Percentiles rank a stretch among this genome's conserved stretches.
These are phyloP conservation scores for Emergomyces africanus DNA, from an alignment of 2,329 filamentous ascomycete species.

Conservation along the genomic window DNA sequence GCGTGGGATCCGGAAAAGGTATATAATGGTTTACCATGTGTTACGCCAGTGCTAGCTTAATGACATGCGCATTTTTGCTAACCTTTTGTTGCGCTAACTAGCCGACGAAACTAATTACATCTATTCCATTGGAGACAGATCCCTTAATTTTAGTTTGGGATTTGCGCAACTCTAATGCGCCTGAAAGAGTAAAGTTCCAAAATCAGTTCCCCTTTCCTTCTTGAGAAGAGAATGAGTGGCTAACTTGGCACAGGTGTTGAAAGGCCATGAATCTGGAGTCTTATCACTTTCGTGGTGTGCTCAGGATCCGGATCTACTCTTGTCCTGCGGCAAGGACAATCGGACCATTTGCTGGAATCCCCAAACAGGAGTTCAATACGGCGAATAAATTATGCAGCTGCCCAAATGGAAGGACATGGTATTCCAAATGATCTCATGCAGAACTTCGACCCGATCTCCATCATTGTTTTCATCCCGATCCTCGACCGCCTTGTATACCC, in stretches of 20 bases:
- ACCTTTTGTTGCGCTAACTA: conserved; percentile 17
- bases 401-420: conserved; percentile 51
- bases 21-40: background rate
- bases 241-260: conserved; percentile 47
- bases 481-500: conserved; percentile 60
- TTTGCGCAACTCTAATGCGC: conserved; percentile 87
- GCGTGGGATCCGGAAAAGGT: conserved; percentile 92
- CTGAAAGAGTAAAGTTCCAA: conserved; percentile 46
- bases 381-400: conserved; percentile 50
- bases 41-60: background rate
- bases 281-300: conserved; percentile 90
- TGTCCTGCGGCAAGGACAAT: conserved; percentile 96
- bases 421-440: conserved; percentile 67
- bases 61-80: background rate
- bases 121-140: conserved; percentile 76
- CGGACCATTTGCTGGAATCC: conserved; percentile 94
- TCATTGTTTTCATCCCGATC: conserved; percentile 63
- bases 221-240: background rate
- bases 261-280: conserved; percentile 89
- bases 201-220: background rate
- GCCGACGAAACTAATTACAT: conserved; percentile 84
- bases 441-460: conserved; percentile 62
- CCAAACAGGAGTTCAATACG: conserved; percentile 72
- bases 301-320: conserved; percentile 75
- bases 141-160: conserved; percentile 91